phyloP scores from a whole-genome alignment of 2,329 filamentous ascomycete genomes.

The Arthroderma sp. region DNA sequence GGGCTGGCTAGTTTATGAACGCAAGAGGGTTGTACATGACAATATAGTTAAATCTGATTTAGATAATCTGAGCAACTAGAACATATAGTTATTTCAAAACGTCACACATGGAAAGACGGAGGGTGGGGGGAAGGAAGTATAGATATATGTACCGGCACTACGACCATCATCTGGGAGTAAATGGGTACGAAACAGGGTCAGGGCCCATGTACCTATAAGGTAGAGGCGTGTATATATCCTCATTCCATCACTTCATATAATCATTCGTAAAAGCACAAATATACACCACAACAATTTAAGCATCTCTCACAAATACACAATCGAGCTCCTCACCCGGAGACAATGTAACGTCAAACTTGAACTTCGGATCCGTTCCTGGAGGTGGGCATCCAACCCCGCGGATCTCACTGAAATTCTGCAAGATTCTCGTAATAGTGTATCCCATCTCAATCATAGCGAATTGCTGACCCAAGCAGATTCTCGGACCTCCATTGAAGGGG shows the following conservation, averaged over 20 bases:
- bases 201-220: background rate
- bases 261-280: background rate
- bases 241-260: background rate
- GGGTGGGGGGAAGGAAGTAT: no score
- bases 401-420: constrained; percentile 30
- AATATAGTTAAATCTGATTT: no score
- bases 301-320: constrained; percentile 23
- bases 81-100: no score
- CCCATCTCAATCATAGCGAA: constrained; percentile 48
- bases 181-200: no score
- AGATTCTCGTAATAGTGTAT: constrained; percentile 32
- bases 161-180: no score
- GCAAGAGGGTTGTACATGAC: no score
- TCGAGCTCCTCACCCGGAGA: constrained; percentile 26
- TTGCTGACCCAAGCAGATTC: constrained; percentile 46
- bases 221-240: background rate
- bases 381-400: constrained; percentile 19
- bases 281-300: constrained; percentile 12
- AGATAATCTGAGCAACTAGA: no score
- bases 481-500: constrained; percentile 41
- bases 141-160: no score
- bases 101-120: no score
- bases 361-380: constrained; percentile 22
- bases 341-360: constrained; percentile 27
- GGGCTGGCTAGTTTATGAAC: no score